Percentiles rank a stretch among this genome's conserved stretches.
Evolutionary conservation across 257 asterid genomes (phyloP).

Genomic region (Solanum appendiculatum): DNA sequence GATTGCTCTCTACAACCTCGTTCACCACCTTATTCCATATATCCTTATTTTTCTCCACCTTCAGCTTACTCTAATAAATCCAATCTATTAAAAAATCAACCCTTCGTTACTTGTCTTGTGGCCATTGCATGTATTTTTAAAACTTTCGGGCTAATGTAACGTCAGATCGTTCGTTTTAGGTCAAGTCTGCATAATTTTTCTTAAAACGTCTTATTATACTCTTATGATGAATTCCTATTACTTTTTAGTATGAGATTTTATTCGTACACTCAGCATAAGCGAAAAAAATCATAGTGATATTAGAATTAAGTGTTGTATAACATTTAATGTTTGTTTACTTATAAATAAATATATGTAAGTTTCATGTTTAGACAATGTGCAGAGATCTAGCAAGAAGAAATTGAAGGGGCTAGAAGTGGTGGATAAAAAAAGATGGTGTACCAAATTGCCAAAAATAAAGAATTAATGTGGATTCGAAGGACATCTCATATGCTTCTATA

Average conservation of each 20-base stretch:
- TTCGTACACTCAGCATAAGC: not conserved
- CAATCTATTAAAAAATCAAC: conserved; percentile 4
- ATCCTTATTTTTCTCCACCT: conserved; percentile 12
- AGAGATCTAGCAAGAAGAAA: not conserved
- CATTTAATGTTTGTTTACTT: not conserved
- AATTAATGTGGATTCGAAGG: not conserved
- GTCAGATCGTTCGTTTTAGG: not conserved
- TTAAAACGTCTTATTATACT: not conserved
- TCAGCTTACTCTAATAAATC: conserved; percentile 15
- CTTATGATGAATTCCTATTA: not conserved
- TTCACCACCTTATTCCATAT: conserved; percentile 15
- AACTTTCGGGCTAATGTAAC: not conserved
- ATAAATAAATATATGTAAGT: not conserved
- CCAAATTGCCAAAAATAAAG: not conserved
- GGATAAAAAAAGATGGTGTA: not conserved
- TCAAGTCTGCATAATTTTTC: not conserved
- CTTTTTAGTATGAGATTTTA: not conserved
- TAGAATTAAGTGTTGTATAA: not conserved
- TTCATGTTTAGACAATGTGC: not conserved
- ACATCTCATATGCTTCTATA: not conserved
- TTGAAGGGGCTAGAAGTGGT: not conserved
- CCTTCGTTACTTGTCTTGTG: not conserved
- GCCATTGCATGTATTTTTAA: not conserved
- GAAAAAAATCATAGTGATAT: not conserved
- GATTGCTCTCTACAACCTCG: conserved; percentile 54